Base-by-base conservation (phyloP, 2,329 filamentous ascomycete genomes). In the Fusarium sulawesiense region DNA sequence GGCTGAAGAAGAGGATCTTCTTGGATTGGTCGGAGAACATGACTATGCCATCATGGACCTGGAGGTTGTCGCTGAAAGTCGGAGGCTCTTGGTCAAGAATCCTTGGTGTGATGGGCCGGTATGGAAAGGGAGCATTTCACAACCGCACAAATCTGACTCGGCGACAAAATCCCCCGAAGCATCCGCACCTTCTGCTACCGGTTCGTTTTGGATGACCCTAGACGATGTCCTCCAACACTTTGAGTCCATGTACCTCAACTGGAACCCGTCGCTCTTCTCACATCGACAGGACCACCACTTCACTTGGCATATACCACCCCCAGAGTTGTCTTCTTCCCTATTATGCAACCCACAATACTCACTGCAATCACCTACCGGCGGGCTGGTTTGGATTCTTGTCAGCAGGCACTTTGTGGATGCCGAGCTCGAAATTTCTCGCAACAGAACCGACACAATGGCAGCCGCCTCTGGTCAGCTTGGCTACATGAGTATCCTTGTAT, bases 211-310 rank as follows among this genome's bases (percentile, higher is more conserved):
- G 95, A 97, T 98, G 81, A 89, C 91, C 25, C 89, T 96, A 29
- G 92, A 97, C 72, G 92, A 94, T 70, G 89, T 98, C 6, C 87
- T 93, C 37, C 94, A 97, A 75, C 91, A 97, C 76, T 99, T 98
- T 69, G 94, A 98, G 78, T 97, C 94, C 20, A 88, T 99, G 72
- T 99, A 98, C 79, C 85, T 99, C 57, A 99, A 98, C 80, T 99
- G 96, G 96, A 98, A 97, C 71, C 94, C 96, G 0, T 86, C 87
- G 1, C 83, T 97, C 1, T 99, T 99, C 80, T 83, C 84, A 3
- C 83, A 92, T 76, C 90, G 94, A 11, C 91, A 97, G 78, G 94
- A 99, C 74, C 89, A 94, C 59, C 96, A 99, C 80, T 97, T 98
- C 76, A 85, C 86, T 4, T 99, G 96, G 96, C 86, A 91, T 3